Evolutionary conservation across 2,329 filamentous ascomycete genomes (phyloP), one percentile per base, ranked within the genome.

Genomic region (Alternaria panax): DNA sequence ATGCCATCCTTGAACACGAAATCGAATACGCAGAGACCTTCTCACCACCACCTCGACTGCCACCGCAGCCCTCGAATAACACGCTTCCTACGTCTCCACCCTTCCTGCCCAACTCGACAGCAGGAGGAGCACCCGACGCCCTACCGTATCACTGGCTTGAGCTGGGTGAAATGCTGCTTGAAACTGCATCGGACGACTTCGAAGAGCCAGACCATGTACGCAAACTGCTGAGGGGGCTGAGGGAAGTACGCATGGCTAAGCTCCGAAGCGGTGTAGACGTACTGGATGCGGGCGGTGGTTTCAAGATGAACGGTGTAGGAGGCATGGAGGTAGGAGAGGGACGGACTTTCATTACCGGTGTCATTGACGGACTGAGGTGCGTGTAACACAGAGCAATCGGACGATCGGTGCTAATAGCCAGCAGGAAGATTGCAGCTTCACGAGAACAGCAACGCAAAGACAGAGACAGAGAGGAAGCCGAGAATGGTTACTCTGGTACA

Each of bases 61-160:
- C 91, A 0, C 87, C 89, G 0, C 80, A 80, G 5, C 80, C 84
- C 12, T 78, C 80, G 7, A 83, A 25, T 43, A 78, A 80, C 55
- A 63, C 63, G 30, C 38, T 70, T 65, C 77, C 69, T 38, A 62
- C 67, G 57, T 75, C 75, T 1, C 87, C 93, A 4, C 94, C 94
- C 0, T 97, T 97, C 74, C 80, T 96, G 1, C 86, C 88, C 1
- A 89, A 89, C 16, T 92, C 90, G 64, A 93, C 90, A 0, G 87
- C 89, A 20, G 82, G 87, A 46, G 87, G 90, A 1, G 87, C 89
- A 8, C 80, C 88, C 0, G 87, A 88, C 40, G 87, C 89, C 14
- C 82, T 99, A 30, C 95, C 95, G 0, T 98, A 96, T 75, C 94
- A 98, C 81, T 99, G 94, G 93, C 86, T 96, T 41, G 95, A 98